Evolutionary conservation across 768 basidiomycete species (phyloP).

Genomic region (Chalciporus sphaerocephalus): DNA sequence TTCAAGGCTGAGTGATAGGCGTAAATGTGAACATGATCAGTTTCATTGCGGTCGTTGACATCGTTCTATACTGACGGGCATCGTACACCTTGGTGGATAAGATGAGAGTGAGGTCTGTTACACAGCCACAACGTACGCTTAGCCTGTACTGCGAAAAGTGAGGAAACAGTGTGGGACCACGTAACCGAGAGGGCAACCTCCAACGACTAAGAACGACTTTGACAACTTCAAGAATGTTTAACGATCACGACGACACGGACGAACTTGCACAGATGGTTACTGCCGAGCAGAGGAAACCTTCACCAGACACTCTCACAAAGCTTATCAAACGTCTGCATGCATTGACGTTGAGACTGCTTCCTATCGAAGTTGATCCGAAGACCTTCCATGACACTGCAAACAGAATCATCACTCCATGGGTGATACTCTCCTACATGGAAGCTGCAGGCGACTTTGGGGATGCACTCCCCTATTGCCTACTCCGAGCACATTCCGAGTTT

Average conservation of each 20-base stretch:
- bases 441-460: conserved; percentile 87
- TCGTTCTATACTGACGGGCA: conserved; percentile 48
- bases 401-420: conserved; percentile 75
- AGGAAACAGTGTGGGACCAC: too few relatives aligned
- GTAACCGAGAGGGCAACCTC: neutral
- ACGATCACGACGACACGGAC: conserved; percentile 21
- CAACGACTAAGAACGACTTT: neutral
- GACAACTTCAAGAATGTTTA: conserved; percentile 20
- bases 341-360: conserved; percentile 70
- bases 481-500: conserved; percentile 75
- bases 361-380: conserved; percentile 69
- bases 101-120: conserved; percentile 29
- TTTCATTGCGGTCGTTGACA: neutral
- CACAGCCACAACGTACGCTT: too few relatives aligned
- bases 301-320: conserved; percentile 73
- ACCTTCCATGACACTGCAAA: conserved; percentile 73
- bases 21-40: conserved; percentile 39
- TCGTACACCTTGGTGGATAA: conserved; percentile 25
- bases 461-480: conserved; percentile 77
- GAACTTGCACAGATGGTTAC: conserved; percentile 47
- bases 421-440: conserved; percentile 69
- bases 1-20: conserved; percentile 96
- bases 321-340: conserved; percentile 77
- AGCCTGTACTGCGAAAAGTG: too few relatives aligned
- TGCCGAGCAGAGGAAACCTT: conserved; percentile 46